Percentiles rank a stretch among this genome's conserved stretches.
Evolutionary conservation across 768 basidiomycete genomes (phyloP).

Genomic region (Mycena galericulata): DNA sequence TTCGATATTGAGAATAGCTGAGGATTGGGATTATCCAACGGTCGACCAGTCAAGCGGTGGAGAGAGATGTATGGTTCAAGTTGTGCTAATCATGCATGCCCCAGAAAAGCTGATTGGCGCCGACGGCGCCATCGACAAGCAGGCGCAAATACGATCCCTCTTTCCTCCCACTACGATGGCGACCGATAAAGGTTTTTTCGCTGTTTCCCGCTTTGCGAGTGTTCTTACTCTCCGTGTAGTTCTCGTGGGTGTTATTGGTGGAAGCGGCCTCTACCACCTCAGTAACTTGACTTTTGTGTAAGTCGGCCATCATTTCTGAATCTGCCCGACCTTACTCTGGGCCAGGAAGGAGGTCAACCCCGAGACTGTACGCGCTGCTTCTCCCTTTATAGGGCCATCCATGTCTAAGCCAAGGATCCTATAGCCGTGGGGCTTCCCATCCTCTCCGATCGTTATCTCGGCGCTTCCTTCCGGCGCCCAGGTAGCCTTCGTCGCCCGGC

Average conservation of each 20-base stretch:
- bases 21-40: constrained; percentile 2
- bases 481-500: constrained; percentile 93
- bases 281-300: constrained; percentile 91
- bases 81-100: too few relatives aligned
- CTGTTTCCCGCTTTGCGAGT: not conserved
- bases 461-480: constrained; percentile 83
- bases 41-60: not conserved
- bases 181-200: constrained; percentile 5
- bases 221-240: constrained; percentile 52
- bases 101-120: too few relatives aligned
- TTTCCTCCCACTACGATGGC: constrained; percentile 3
- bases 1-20: not conserved
- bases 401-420: not conserved
- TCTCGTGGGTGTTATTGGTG: constrained; percentile 90
- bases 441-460: constrained; percentile 92
- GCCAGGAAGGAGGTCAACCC: constrained; percentile 80
- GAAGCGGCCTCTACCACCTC: constrained; percentile 92
- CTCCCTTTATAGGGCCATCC: not conserved
- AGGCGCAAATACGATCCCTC: not conserved
- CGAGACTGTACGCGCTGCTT: constrained; percentile 70
- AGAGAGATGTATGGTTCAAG: not conserved
- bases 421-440: constrained; percentile 94
- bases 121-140: too few relatives aligned
- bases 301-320: constrained; percentile 45
- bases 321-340: not conserved